Evolutionary conservation across 306 rosid species (phyloP), one percentile per base, ranked within the genome.

Genomic region (Vigna trinervia): DNA sequence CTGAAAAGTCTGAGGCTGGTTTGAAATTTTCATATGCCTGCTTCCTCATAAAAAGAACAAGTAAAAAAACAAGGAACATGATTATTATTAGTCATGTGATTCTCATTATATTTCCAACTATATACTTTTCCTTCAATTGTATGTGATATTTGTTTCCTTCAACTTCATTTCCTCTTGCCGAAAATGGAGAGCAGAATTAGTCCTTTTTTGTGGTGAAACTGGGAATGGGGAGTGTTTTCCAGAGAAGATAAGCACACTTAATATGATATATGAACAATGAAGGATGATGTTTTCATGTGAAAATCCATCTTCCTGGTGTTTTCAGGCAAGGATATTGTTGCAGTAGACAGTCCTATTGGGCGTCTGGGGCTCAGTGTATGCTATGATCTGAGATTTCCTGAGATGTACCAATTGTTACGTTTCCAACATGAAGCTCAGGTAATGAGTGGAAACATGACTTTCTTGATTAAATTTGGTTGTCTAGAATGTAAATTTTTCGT

Each of bases 361-460:
- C 90, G 92, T 46, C 77, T 95, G 87, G 99, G 99, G 75, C 90
- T 92, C 65, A 88, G 90, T 20, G 94, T 90, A 78, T 95, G 99
- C 90, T 95, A 95, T 81, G 99, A 95, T 84, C 86, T 95, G 84
- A 92, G 99, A 85, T 95, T 95, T 78, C 99, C 97, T 22, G 99
- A 92, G 68, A 61, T 90, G 58, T 90, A 90, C 79, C 99, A 90
- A 81, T 83, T 71, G 84, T 86, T 95, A 80, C 87, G 97, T 74
- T 95, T 90, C 84, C 85, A 88, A 59, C 92, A 89, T 81, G 93
- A 85, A 59, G 92, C 96, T 5, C 91, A 92, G 96, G 99, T 89
- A 63, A 58, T 38, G 10, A 47, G 22, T 71, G 13, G 20, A 58
- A 62, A 68, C 75, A 14, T 52, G 61, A 72, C 10, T 46, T 75